Base-by-base conservation (phyloP, 352 stramenopile genomes). In the Phytophthora pisi region DNA sequence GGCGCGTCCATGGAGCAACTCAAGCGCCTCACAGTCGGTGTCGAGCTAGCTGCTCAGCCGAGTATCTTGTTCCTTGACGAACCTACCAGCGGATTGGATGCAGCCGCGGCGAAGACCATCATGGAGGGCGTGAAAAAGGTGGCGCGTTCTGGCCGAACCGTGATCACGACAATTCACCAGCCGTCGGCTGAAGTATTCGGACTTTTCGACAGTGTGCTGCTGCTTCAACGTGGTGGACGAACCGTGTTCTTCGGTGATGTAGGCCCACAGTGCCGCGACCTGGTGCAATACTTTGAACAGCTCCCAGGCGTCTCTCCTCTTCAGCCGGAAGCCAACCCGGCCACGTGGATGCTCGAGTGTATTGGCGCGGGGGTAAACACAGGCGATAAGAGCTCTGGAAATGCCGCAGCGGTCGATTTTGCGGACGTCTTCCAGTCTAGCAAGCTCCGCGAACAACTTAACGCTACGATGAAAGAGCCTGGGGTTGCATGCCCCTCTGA, bases 321-420 rank as follows among this genome's bases (percentile, higher is more conserved):
- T 51, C 77, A 79, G 30, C 54, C 47, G 24, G 64, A 68, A 46
- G 61, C 60, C 9, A 82, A 79, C 24, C 91, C 91, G 24, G 88
- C 88, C 15, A 96, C 88, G 6, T 97, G 89, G 88, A 96, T 97
- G 88, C 67, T 97, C 0, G 81, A 88, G 8, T 77, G 70, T 16
- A 87, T 87, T 42, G 79, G 81, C 10, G 81, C 78, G 2, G 86
- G 79, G 13, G 69, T 78, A 16, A 73, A 63, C 30, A 52, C 49
- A 13, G 38, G 51, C 38, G 50, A 52, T 36, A 63, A 64, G 38
- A 57, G 10, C n/a, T 40, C 20, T 56, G 53, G 26, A 53, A 52
- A 60, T 46, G 40, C 36, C 9, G 15, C 26, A 26, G 16, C 45
- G 0, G 26, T 66, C 7, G 75, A 88, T 23, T 88, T 88, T 55